These are phyloP conservation scores for Isoetes taiwanensis DNA, from an alignment of 75 land plant genomes.

Conservation along the genomic window DNA sequence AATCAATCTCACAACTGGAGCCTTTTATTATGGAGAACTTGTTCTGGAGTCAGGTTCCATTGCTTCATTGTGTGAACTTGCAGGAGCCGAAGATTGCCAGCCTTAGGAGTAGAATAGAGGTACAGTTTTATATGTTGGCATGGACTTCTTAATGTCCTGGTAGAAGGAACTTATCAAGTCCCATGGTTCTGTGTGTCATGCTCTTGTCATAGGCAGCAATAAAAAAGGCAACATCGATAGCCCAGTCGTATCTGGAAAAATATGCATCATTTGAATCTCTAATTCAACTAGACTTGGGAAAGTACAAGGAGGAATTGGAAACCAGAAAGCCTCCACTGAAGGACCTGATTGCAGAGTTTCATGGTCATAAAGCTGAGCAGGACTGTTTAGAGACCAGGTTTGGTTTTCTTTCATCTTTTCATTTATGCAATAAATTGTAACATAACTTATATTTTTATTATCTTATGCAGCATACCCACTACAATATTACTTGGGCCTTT, in stretches of 20 bases:
- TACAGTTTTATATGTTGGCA: no score
- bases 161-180: neutral
- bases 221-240: slow-evolving; percentile 13
- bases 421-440: neutral
- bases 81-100: slow-evolving; percentile 6
- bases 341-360: slow-evolving; percentile 16
- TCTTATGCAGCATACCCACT: slow-evolving; percentile 19
- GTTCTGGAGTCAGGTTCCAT: slow-evolving; percentile 20
- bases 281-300: slow-evolving; percentile 10
- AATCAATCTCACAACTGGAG: slow-evolving; percentile 19
- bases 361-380: slow-evolving; percentile 15
- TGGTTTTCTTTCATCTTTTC: neutral
- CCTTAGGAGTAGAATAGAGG: slow-evolving; percentile 18
- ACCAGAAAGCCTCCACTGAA: slow-evolving; percentile 12
- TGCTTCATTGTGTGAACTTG: slow-evolving; percentile 10
- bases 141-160: neutral
- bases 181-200: neutral
- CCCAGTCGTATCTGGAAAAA: slow-evolving; percentile 14
- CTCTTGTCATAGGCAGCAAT: slow-evolving; percentile 13
- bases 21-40: slow-evolving; percentile 23
- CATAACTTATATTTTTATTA: neutral
- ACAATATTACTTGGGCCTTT: slow-evolving; percentile 21
- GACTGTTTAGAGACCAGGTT: slow-evolving; percentile 21
- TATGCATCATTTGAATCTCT: slow-evolving; percentile 13
- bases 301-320: slow-evolving; percentile 12